Conservation (phyloP, 257 asterid species). For the Plantago elongata region DNA sequence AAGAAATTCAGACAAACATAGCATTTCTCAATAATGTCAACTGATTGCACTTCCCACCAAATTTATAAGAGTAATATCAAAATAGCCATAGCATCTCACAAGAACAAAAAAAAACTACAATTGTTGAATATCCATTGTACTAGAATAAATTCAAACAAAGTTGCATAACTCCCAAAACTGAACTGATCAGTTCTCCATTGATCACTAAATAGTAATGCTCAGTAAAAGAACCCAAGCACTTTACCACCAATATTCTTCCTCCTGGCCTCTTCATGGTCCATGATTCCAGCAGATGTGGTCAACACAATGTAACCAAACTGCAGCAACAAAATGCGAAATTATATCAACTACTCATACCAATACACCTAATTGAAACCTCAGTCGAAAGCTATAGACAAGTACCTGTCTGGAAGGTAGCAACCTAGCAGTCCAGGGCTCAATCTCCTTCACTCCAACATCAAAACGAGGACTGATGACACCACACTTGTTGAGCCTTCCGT, state of each 20-base stretch:
- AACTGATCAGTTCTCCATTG: constrained; percentile 3
- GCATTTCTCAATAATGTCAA: not conserved
- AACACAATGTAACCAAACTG: constrained; percentile 13
- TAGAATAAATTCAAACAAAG: constrained; percentile 4
- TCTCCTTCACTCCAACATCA: constrained; percentile 15
- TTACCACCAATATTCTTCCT: constrained; percentile 13
- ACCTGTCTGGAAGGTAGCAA: constrained; percentile 15
- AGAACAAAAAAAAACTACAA: not conserved
- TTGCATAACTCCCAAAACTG: not conserved
- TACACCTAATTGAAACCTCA: not conserved
- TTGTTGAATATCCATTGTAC: not conserved
- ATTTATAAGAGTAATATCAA: not conserved
- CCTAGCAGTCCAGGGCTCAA: constrained; percentile 17
- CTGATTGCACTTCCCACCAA: not conserved
- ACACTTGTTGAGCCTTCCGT: constrained; percentile 14
- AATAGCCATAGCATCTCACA: not conserved
- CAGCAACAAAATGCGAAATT: not conserved
- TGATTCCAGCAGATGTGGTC: constrained; percentile 20
- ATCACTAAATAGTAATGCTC: not conserved
- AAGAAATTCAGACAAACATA: not conserved
- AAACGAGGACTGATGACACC: constrained; percentile 15
- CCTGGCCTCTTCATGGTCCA: constrained; percentile 15
- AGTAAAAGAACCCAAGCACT: constrained; percentile 17
- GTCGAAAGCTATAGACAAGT: not conserved
- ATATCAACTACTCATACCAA: not conserved